These are phyloP conservation scores for Ulota crispa DNA, from an alignment of 225 moss, liverwort and hornwort species.

Conservation along the genomic window DNA sequence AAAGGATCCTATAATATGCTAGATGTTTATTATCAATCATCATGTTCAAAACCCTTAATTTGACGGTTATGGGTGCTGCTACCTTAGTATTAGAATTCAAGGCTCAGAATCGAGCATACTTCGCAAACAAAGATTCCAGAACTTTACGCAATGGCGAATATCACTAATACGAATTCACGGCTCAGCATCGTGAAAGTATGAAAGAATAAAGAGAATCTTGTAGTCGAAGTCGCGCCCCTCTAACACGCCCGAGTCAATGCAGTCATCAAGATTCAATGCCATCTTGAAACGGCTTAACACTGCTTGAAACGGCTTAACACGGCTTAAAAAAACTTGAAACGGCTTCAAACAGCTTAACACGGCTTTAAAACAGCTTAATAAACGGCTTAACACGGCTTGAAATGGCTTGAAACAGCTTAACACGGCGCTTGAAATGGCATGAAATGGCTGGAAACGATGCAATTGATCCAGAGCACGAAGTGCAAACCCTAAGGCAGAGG, in stretches of 20 bases:
- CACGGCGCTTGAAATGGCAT: background rate
- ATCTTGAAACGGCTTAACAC: background rate
- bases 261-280: background rate
- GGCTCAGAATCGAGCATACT: background rate
- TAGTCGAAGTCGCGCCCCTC: background rate
- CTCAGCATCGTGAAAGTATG: background rate
- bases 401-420: background rate
- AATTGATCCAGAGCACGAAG: background rate
- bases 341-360: background rate
- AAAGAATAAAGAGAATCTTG: background rate
- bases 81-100: background rate
- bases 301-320: too few species aligned
- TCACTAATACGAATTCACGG: background rate
- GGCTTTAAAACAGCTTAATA: background rate
- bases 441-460: background rate
- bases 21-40: too few species aligned
- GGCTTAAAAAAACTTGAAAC: too few species aligned
- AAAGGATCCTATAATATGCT: too few species aligned
- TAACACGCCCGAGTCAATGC: background rate
- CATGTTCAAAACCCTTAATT: too few species aligned
- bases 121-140: background rate
- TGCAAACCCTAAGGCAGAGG: background rate
- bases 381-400: background rate
- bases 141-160: background rate
- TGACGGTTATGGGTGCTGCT: too few species aligned